Conservation (phyloP, 2,329 filamentous ascomycete species). For the Hymenoscyphus salicellus region DNA sequence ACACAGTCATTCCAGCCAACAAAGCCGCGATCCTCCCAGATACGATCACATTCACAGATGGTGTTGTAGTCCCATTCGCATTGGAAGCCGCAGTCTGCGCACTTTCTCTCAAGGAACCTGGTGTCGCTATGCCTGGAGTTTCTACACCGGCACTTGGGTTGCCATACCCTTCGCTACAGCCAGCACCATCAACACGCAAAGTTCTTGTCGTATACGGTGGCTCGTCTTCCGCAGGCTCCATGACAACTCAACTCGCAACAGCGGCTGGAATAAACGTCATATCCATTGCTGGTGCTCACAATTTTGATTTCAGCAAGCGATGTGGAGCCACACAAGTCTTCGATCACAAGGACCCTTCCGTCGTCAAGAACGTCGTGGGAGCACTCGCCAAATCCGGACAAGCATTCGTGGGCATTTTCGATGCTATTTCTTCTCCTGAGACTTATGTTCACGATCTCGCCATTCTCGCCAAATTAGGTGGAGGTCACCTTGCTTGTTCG, state of each 20-base stretch:
- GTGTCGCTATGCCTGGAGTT: background rate
- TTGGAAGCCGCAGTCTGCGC: slow-evolving; percentile 32
- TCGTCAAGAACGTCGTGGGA: slow-evolving; percentile 27
- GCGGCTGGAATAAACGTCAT: slow-evolving; percentile 47
- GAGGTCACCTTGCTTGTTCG: slow-evolving; percentile 38
- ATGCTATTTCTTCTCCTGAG: slow-evolving; percentile 37
- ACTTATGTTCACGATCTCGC: slow-evolving; percentile 36
- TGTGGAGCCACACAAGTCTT: slow-evolving; percentile 29
- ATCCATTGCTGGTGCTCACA: slow-evolving; percentile 39
- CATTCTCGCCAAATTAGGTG: slow-evolving; percentile 29
- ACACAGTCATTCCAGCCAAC: slow-evolving; percentile 29
- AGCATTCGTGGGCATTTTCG: slow-evolving; percentile 33
- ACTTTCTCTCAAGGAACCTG: slow-evolving; percentile 25
- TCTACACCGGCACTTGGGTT: slow-evolving; percentile 21
- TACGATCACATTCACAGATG: slow-evolving; percentile 31
- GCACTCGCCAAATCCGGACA: slow-evolving; percentile 19
- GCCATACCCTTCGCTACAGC: slow-evolving; percentile 24
- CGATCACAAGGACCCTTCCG: slow-evolving; percentile 26
- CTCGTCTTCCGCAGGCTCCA: slow-evolving; percentile 45
- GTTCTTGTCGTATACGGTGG: slow-evolving; percentile 49
- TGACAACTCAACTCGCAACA: slow-evolving; percentile 45
- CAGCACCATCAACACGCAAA: slow-evolving; percentile 30
- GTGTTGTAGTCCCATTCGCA: slow-evolving; percentile 33
- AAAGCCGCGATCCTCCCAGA: slow-evolving; percentile 31
- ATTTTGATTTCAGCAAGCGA: slow-evolving; percentile 22